Conservation (phyloP, 345 rosid genomes). For the Eucalyptus erythrocorys region DNA sequence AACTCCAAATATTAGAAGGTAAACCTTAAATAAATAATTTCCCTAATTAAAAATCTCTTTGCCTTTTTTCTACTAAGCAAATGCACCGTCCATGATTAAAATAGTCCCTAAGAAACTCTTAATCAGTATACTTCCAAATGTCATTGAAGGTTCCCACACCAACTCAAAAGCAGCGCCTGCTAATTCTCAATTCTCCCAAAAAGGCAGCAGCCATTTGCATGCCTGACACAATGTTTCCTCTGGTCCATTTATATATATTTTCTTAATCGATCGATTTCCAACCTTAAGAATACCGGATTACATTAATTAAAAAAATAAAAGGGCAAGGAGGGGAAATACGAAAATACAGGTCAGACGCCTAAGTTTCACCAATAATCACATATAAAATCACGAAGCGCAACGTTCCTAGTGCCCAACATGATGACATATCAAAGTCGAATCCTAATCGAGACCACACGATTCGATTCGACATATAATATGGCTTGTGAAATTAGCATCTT, state of each 20-base stretch:
- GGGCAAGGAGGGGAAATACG: not conserved
- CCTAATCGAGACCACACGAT: fast-evolving
- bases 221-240: not conserved
- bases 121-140: not conserved
- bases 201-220: not conserved
- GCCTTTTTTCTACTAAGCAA: not conserved
- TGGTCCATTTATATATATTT: not conserved
- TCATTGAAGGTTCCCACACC: not conserved
- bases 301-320: not conserved
- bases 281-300: fast-evolving
- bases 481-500: not conserved
- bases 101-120: not conserved
- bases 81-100: not conserved
- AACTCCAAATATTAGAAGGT: not conserved
- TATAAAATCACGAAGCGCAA: not conserved
- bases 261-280: not conserved
- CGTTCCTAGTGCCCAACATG: not conserved
- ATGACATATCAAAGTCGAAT: not conserved
- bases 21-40: not conserved
- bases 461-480: not conserved
- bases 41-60: not conserved
- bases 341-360: not conserved
- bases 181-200: not conserved
- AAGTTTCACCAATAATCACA: not conserved
- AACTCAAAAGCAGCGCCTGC: not conserved